Base-by-base conservation (phyloP, 768 basidiomycete species). In the Suillus clintonianus region DNA sequence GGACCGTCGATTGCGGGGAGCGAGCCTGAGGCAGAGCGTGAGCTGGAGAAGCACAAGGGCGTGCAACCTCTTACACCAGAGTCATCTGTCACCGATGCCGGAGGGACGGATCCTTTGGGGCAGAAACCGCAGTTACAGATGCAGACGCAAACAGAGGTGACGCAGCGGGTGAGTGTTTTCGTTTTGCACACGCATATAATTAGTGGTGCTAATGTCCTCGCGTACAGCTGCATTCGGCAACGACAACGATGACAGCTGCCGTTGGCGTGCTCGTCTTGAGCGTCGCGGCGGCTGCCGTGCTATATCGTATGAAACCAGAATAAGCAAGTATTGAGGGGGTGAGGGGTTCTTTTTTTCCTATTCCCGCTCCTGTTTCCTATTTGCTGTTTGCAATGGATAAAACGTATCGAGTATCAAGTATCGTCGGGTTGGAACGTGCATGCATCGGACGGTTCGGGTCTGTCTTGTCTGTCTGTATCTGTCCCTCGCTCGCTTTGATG, bases 201-300 rank as follows among this genome's bases (percentile, higher is more conserved):
- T 22, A 45, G 58, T 15, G 1, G 14, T 53, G 50, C 66, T 75
- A 61, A 75, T 71, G 2, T n/a, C 68, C 34, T 56, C 36, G 37
- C 72, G 64, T 68, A 57, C 68, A 57, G 56, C 22, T 56, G 22
- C 39, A 41, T 71, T 59, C 73, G 73, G 74, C 69, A 74, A 34
- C 72, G 72, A 27, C 36, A 13, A 41, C 72, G 64, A 54, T 77
- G 67, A 86, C 67, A 62, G 82, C 89, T 2, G 88, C 86, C 6
- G 74, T 89, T 4, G 89, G 89, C 5, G 85, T 91, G 9, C 71
- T 90, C 19, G 81, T 92, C 5, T 74, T 92, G 34, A 81, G 87
- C 57, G 83, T 89, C 9, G 89, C 88, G 4, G 88, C 90, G 3
- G 88, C 85, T 14, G 90, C 89, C 8, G 89, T 92, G 57, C 76